Base-by-base conservation (phyloP, 1,284 basidiomycete genomes). In the Takashimella koratensis region DNA sequence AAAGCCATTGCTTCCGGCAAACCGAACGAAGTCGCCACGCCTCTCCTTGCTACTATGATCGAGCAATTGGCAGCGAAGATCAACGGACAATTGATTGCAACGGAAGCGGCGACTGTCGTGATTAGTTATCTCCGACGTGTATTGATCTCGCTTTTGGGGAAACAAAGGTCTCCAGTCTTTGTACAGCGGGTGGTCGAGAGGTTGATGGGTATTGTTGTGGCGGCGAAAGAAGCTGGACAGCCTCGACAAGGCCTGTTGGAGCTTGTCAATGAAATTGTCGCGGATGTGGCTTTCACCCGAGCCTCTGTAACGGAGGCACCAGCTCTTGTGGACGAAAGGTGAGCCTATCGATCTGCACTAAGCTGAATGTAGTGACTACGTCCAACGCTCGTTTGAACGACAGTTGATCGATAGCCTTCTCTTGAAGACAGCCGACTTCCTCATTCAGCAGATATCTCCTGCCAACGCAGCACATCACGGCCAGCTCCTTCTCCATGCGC, bases 1-100 rank as follows among this genome's bases (percentile, higher is more conserved):
- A 78, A 79, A 24, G 57, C 63, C 2, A 50, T 71, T 23, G 49
- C 63, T 2, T 16, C 30, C 16, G 16, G 8, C 10, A 36, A 16
- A 36, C 63, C 67, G 0, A 39, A 49, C 41, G 64, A 64, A 4
- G 64, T 69, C 58, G 82, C 84, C 1, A 90, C 87, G 59, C 88
- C 89, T 0, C 77, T 95, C 5, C 69, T 95, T 4, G 83, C 86
- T 77, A 84, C 88, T 0, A 74, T 90, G 6, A 62, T 89, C 1
- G 90, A 94, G 66, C 89, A 93, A 65, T 72, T 89, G 16, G 69
- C 77, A 3, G 84, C 84, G 4, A 89, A 86, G 67, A 67, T 85
- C 10, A 65, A 72, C 10, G 81, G 79, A 22, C 77, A 79, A 41
- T 72, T 82, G 22, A 75, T 89, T 16, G 73, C 79, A 2, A 83